These are phyloP conservation scores for Pseudogymnoascus sp. DNA, from an alignment of 2,329 filamentous ascomycete species.

Conservation along the genomic window DNA sequence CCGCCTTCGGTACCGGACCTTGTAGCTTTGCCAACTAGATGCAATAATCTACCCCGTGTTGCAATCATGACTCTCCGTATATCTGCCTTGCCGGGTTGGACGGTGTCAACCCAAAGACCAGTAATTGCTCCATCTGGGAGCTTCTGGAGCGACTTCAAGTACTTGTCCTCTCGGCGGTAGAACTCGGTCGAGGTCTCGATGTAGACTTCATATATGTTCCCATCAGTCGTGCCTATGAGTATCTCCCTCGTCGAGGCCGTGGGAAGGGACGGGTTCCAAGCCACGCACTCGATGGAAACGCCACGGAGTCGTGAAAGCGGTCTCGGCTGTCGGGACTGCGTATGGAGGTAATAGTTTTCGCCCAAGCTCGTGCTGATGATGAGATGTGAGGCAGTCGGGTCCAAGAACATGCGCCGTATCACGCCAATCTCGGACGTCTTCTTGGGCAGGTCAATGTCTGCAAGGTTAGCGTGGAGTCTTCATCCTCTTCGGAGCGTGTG, in stretches of 20 bases:
- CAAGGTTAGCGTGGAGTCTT: background rate
- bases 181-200: conserved; percentile 94
- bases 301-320: conserved; percentile 75
- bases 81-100: conserved; percentile 61
- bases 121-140: conserved; percentile 76
- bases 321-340: conserved; percentile 83
- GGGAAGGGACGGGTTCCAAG: conserved; percentile 90
- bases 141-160: conserved; percentile 76
- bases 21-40: conserved; percentile 73
- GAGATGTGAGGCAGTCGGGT: conserved; percentile 91
- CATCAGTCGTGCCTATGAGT: conserved; percentile 82
- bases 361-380: conserved; percentile 85
- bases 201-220: conserved; percentile 89
- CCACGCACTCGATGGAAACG: conserved; percentile 79
- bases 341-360: conserved; percentile 97
- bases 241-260: conserved; percentile 95
- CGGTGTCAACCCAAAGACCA: conserved; percentile 75
- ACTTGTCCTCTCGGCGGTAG: conserved; percentile 91
- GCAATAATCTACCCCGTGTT: conserved; percentile 70
- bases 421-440: conserved; percentile 85
- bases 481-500: background rate
- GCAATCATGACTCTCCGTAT: conserved; percentile 71
- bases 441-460: conserved; percentile 95
- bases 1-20: conserved; percentile 69
- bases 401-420: conserved; percentile 93